These are phyloP conservation scores for Syzygium aromaticum DNA, from an alignment of 345 rosid species.

Conservation along the genomic window DNA sequence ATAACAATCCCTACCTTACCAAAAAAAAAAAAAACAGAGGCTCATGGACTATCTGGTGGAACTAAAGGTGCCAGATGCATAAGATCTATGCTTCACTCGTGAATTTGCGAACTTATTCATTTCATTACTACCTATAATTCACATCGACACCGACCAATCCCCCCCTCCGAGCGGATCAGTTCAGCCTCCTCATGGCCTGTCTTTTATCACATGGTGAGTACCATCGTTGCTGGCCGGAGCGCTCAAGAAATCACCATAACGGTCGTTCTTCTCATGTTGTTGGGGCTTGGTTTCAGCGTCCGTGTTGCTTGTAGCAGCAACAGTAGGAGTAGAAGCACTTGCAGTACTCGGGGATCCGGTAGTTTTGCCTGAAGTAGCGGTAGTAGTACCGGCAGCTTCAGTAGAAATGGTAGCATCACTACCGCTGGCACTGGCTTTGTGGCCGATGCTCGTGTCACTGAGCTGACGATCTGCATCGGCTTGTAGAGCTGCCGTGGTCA, in stretches of 20 bases:
- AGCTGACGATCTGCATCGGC: neutral
- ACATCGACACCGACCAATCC: neutral
- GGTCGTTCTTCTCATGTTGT: neutral
- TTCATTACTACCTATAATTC: neutral
- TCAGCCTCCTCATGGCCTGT: neutral
- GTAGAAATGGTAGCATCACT: neutral
- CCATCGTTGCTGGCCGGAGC: no score
- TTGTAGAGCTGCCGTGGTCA: neutral
- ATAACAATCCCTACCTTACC: no score
- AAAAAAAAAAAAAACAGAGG: neutral
- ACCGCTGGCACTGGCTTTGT: neutral
- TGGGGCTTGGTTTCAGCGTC: neutral
- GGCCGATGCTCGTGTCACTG: neutral
- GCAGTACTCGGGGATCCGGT: no score
- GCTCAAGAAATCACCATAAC: no score
- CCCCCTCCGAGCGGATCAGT: neutral
- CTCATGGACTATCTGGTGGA: neutral
- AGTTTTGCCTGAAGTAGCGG: neutral
- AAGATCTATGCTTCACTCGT: no score
- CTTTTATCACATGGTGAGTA: neutral
- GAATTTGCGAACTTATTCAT: neutral
- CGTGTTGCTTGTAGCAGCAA: no score
- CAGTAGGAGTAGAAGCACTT: no score
- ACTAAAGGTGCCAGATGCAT: neutral
- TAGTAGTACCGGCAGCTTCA: neutral